Evolutionary conservation across 2,329 filamentous ascomycete genomes (phyloP), one percentile per base, ranked within the genome.

Genomic region (Chalaropsis ovoidea): DNA sequence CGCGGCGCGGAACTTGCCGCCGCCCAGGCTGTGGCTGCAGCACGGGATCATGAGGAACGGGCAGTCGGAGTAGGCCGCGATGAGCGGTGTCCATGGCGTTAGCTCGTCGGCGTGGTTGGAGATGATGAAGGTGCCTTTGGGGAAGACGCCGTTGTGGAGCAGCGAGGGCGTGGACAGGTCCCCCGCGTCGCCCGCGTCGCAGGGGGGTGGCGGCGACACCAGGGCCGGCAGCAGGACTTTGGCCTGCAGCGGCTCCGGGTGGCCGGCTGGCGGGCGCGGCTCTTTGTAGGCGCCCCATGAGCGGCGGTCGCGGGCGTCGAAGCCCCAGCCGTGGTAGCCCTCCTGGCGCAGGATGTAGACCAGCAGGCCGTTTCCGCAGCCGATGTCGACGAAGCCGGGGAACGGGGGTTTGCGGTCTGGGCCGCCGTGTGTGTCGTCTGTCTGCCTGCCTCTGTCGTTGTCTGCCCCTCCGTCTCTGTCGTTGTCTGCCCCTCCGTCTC

Each of bases 21-120:
- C 94, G 0, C 86, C 84, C 1, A 99, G 83, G 67, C 88, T 82
- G 76, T 97, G 91, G 69, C 90, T 95, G 77, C 94, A 99, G 77
- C 94, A 99, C 1, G 94, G 94, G 56, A 99, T 96, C 70, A 89
- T 88, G 68, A 99, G 84, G 74, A 96, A 99, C 0, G 91, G 88
- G 11, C 87, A 88, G 1, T 82, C 77, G 0, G 87, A 91, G 1
- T 90, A 77, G 6, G 84, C 83, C 0, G 90, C 92, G 49, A 99
- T 82, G 19, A 97, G 81, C 0, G 94, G 94, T 0, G 94, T 97
- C 94, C 94, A 99, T 0, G 90, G 85, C 0, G 94, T 99, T 15
- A 99, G 81, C 76, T 99, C 92, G 73, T 99, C 94, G 11, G 93
- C 93, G 74, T 99, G 94, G 72, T 99, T 99, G 61, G 91, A 95